Base-by-base conservation (phyloP, 331 rosid genomes). In the Quercus lobata region DNA sequence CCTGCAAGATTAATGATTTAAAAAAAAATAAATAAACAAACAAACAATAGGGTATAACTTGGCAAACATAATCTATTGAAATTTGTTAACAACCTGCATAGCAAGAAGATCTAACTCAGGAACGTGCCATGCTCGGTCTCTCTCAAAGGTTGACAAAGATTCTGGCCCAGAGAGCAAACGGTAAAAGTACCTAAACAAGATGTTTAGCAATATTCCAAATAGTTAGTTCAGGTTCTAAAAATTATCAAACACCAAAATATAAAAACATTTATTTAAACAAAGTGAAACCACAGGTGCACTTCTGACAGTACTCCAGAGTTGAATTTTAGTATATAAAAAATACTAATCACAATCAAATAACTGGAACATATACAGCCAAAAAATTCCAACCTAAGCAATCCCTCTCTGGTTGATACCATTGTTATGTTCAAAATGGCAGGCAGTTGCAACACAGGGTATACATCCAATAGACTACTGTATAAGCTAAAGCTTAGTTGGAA, bases 71-170 rank as follows among this genome's bases (percentile, higher is more conserved):
- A 79, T 65, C 76, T 78, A 54, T 49, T 78, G 61, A 74, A 34
- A 81, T 76, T 62, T 60, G 15, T 54, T 79, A 81, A 86, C 85
- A 57, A 95, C 99, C 88, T 84, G 94, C 98, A 96, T 91, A 21
- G 99, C 93, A 37, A 17, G 74, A 79, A 96, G 79, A 87, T 87
- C 84, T 34, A 96, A 93, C 57, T 87, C 97, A 0, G 88, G 79
- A 73, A 96, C 89, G 79, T 96, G 97, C 99, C 97, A 96, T 76
- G 93, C 97, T 16, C 91, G 91, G 77, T 89, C 91, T 75, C 87
- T 96, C 81, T 93, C 99, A 56, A 96, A 91, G 63, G 91, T 78
- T 69, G 98, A 90, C 87, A 96, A 75, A 71, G 91, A 85, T 61
- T 91, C 99, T 35, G 94, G 83, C 78, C 99, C 97, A 46, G 90